Base-by-base conservation (phyloP, 2,329 filamentous ascomycete genomes). In the Cladosporium sphaerospermum region DNA sequence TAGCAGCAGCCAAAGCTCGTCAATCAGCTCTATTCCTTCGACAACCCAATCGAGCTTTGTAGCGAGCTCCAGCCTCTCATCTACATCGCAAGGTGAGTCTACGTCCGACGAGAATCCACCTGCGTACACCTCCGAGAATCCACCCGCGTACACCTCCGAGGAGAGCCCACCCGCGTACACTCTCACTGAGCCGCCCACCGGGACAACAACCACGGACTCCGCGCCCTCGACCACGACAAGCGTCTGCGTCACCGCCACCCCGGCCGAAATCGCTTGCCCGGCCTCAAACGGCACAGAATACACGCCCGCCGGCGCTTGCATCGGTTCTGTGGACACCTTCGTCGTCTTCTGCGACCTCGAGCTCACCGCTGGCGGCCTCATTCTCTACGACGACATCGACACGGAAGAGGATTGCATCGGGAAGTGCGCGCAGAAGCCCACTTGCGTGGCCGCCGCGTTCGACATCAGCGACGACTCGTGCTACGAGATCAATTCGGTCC, bases 291-390 rank as follows among this genome's bases (percentile, higher is more conserved):
- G 52, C n/a, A 54, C 52, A 4, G 19, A 50, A 10, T 54, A 54
- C 33, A 54, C 52, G n/a, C 52, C 52, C 34, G 39, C 45, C 16
- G 52, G 52, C n/a, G 33, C 13, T 19, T 54, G 52, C n/a, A 41
- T 49, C 31, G 52, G 39, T 4, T 48, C 45, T 14, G 36, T n/a
- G 14, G 39, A 48, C 4, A 49, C 32, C 3, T 54, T 47, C 31
- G 33, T 40, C 10, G 23, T 54, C 9, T 34, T 39, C 18, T 54
- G 52, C 19, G 36, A 16, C n/a, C 9, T 37, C 8, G 52, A 54
- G 6, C 31, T 50, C 14, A n/a, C 31, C 11, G 36, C 39, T 11
- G 39, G 40, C 14, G 45, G 40, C 3, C 45, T 49, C 32, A 19
- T 44, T 18, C 40, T 32, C 16, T 11, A 39, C 13, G 45, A 39